Evolutionary conservation across 805 yeast genomes (phyloP), one percentile per base, ranked within the genome.

Genomic region (Saccharomycopsis fibuligera): DNA sequence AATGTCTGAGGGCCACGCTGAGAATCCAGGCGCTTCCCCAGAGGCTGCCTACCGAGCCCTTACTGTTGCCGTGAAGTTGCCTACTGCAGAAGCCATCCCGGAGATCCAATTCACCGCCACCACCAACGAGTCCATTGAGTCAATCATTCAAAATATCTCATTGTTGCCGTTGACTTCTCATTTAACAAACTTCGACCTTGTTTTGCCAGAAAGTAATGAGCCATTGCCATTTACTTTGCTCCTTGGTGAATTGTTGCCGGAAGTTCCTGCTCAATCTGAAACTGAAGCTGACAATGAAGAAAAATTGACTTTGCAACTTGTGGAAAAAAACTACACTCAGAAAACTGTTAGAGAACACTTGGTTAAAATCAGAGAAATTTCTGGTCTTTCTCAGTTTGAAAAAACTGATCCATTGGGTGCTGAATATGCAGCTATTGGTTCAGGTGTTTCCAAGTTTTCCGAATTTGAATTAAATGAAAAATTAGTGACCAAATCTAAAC

Each of bases 261-360:
- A 54, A 4, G n/a, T n/a, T n/a, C n/a, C n/a, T n/a, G 50, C 44
- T 27, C 49, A 41, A 3, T 27, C 41, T n/a, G 63, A 59, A 35
- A 61, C 58, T 36, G 63, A 60, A 10, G 14, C 22, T 9, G 35
- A 24, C 8, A 24, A 25, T 21, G 45, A 48, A 38, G 8, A 4
- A 27, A 59, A 59, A 21, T 57, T 78, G n/a, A 54, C 60, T 1
- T 60, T 86, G 43, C 64, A 62, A 16, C 62, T 86, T 53, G 70
- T 65, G 35, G 76, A 76, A 49, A 74, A 71, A 46, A 45, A 49
- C 29, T 86, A 86, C 68, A 79, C 73, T 50, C 81, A 77, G 60
- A 69, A 74, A 38, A 68, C 73, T 27, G 81, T 85, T 25, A 68
- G 78, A 52, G 76, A 74, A 24, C 96, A 88, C 62, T 62, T 87